Evolutionary conservation across 768 basidiomycete genomes (phyloP), one percentile per base, ranked within the genome.

Genomic region (Rossbeevera mucosa): DNA sequence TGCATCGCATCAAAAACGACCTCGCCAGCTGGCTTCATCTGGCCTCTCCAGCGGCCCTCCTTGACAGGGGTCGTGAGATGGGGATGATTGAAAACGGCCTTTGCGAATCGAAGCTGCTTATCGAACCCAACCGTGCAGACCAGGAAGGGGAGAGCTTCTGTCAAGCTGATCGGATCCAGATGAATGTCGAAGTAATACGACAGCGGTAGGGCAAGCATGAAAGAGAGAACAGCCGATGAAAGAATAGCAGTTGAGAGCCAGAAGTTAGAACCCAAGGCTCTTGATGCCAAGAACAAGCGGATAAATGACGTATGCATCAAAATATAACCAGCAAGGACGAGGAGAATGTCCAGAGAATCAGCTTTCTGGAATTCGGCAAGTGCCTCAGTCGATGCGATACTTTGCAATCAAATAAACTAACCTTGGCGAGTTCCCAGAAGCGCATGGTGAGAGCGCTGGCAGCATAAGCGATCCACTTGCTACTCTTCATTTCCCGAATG

Each of bases 51-150:
- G 20, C 72, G 66, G 24, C 52, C 78, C 66, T 47, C 74, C 66
- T 45, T 66, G 44, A 68, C 67, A 18, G 76, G 71, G 30, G 63
- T 59, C n/a, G 63, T 61, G 24, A 84, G 71, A 44, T 88, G 80
- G 2, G 88, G 90, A 59, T 94, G 89, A 25, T 82, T 79, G 72
- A 97, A 91, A 14, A 98, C 90, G 2, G 93, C 87, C 12, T 86
- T 80, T 2, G 94, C 94, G 22, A 99, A 83, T 7, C 91, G 82
- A 43, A 95, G 84, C 0, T 94, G 95, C 68, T 99, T 98, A 72
- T 99, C 96, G 68, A 98, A 99, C 7, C 95, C 95, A 54, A 99
- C 85, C 2, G 94, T 96, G 69, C 95, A 95, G 30, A 99, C 94
- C 44, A 98, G 76, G 83, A 98, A 98, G 0, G 96, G 96, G 0